Conservation (phyloP, 768 basidiomycete species). For the Termitomyces bulborhizus region DNA sequence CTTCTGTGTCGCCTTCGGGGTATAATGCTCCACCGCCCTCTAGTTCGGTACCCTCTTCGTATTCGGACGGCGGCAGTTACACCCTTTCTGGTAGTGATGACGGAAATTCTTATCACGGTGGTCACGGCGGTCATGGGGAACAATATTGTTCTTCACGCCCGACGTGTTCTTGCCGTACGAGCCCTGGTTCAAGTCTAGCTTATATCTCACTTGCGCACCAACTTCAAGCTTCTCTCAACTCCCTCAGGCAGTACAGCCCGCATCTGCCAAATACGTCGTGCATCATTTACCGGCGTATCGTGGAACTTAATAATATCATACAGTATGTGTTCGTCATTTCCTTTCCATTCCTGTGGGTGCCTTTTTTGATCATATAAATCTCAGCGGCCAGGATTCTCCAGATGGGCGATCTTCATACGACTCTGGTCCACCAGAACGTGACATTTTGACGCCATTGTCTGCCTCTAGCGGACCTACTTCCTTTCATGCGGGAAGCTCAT, state of each 20-base stretch:
- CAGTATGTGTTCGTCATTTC: constrained; percentile 44
- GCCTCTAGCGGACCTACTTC: constrained; percentile 43
- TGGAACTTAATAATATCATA: constrained; percentile 56
- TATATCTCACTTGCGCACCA: constrained; percentile 60
- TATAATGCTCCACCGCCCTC: constrained; percentile 19
- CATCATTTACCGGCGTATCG: constrained; percentile 49
- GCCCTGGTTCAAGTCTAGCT: constrained; percentile 50
- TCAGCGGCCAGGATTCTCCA: constrained; percentile 45
- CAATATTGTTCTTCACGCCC: constrained; percentile 28
- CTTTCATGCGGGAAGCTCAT: constrained; percentile 35
- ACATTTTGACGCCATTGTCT: constrained; percentile 49
- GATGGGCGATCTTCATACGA: constrained; percentile 48
- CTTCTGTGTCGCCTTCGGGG: constrained; percentile 20
- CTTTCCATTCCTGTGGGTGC: not conserved
- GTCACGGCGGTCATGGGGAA: constrained; percentile 29
- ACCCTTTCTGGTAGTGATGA: constrained; percentile 33
- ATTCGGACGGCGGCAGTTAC: constrained; percentile 33
- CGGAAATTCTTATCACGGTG: constrained; percentile 29
- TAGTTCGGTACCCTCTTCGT: constrained; percentile 26
- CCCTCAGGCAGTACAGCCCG: constrained; percentile 56
- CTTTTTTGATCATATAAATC: constrained; percentile 6
- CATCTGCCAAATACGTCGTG: constrained; percentile 51
- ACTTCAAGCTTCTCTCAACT: constrained; percentile 48
- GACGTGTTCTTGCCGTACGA: constrained; percentile 60
- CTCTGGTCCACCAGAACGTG: constrained; percentile 58